Conservation (phyloP, 2,329 filamentous ascomycete genomes). For the Eurotiales sp. region DNA sequence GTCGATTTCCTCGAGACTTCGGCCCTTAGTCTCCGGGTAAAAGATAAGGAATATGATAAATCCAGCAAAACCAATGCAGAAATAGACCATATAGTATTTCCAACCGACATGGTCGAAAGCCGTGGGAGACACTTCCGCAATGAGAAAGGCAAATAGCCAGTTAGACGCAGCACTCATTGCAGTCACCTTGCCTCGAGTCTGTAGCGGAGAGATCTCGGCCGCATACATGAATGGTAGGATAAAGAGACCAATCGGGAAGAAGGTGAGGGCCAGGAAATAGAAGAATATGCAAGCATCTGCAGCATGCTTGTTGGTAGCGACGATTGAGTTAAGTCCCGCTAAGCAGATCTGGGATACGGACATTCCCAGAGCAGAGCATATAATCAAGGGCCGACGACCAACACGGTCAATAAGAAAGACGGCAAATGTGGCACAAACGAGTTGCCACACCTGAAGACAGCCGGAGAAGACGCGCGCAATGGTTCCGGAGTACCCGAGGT, state of each 20-base stretch:
- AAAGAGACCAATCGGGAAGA: slow-evolving; percentile 13
- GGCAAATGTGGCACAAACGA: slow-evolving; percentile 37
- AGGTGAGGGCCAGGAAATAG: slow-evolving; percentile 9
- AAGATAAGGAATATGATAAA: slow-evolving; percentile 44
- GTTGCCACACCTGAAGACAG: slow-evolving; percentile 23
- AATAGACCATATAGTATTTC: slow-evolving; percentile 50
- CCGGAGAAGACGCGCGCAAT: slow-evolving; percentile 22
- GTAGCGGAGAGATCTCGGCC: slow-evolving; percentile 10
- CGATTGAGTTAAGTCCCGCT: slow-evolving; percentile 37
- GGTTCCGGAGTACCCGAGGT: slow-evolving; percentile 21
- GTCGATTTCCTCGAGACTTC: slow-evolving; percentile 28
- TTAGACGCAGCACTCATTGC: slow-evolving; percentile 51
- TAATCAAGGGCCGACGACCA: slow-evolving; percentile 66
- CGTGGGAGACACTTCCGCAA: slow-evolving; percentile 55
- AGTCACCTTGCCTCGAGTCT: slow-evolving; percentile 8
- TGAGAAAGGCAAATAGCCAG: slow-evolving; percentile 57
- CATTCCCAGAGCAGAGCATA: slow-evolving; percentile 65
- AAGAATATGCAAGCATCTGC: slow-evolving; percentile 46
- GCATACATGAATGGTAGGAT: slow-evolving; percentile 15
- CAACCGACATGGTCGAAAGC: slow-evolving; percentile 56
- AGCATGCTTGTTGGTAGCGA: slow-evolving; percentile 31
- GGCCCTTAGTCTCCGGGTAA: slow-evolving; percentile 26
- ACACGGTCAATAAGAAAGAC: slow-evolving; percentile 70
- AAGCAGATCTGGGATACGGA: slow-evolving; percentile 40
- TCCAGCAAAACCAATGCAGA: slow-evolving; percentile 41